Conservation (phyloP, 2,329 filamentous ascomycete genomes). For the Nigrospora sphaerica region DNA sequence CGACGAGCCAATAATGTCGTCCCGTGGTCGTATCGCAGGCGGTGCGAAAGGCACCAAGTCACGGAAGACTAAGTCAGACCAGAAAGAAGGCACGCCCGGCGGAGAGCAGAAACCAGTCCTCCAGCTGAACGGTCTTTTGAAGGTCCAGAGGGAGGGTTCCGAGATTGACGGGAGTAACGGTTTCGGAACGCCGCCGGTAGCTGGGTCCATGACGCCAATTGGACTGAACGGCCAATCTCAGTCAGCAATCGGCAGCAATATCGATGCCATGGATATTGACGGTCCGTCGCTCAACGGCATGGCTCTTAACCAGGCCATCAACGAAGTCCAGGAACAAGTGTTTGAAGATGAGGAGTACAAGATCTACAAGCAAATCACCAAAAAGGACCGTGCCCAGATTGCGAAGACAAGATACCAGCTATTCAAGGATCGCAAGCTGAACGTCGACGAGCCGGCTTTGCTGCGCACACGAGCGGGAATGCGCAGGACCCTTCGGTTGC, state of each 20-base stretch:
- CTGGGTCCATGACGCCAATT: conserved; percentile 70
- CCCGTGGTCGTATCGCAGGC: conserved; percentile 80
- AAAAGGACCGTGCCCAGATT: conserved; percentile 83
- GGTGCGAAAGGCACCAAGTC: conserved; percentile 73
- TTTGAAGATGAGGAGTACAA: conserved; percentile 94
- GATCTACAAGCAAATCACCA: conserved; percentile 98
- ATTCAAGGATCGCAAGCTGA: conserved; percentile 79
- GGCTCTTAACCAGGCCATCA: conserved; percentile 55
- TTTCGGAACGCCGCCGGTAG: conserved; percentile 72
- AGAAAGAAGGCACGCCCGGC: conserved; percentile 72
- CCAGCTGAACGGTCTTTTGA: conserved; percentile 58
- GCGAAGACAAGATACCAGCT: conserved; percentile 81
- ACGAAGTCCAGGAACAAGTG: conserved; percentile 63
- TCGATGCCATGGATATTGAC: conserved; percentile 83
- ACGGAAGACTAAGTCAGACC: conserved; percentile 65
- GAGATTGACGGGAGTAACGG: conserved; percentile 83
- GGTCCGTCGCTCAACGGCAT: conserved; percentile 63
- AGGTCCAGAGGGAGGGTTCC: conserved; percentile 60
- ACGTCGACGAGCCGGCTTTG: conserved; percentile 80
- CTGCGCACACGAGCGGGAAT: conserved; percentile 81
- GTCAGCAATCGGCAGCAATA: conserved; percentile 63
- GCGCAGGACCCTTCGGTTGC: conserved; percentile 77
- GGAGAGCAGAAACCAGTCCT: conserved; percentile 67
- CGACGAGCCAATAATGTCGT: conserved; percentile 97
- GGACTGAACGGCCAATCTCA: conserved; percentile 59